Evolutionary conservation across 2,329 filamentous ascomycete species (phyloP).

Genomic region (Aspergillus sp.): DNA sequence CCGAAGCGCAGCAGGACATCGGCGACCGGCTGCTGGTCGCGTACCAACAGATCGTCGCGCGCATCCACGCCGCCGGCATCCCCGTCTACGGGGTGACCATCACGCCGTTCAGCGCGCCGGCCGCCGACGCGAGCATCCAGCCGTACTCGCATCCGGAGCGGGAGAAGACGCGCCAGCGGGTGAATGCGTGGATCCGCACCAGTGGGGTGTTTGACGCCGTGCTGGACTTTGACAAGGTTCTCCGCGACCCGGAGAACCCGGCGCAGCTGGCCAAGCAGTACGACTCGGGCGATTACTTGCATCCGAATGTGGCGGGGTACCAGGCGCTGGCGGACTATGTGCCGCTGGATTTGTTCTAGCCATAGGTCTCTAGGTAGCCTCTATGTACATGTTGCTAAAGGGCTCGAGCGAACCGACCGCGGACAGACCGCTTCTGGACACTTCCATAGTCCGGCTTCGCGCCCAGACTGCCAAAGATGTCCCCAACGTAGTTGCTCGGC

Average conservation of each 20-base stretch:
- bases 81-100: slow-evolving; percentile 64
- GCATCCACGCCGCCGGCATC: slow-evolving; percentile 55
- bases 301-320: slow-evolving; percentile 61
- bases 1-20: slow-evolving; percentile 46
- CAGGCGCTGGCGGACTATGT: slow-evolving; percentile 59
- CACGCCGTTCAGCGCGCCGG: slow-evolving; percentile 57
- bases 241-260: slow-evolving; percentile 52
- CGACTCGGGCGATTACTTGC: slow-evolving; percentile 65
- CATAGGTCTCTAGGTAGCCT: not conserved
- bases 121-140: slow-evolving; percentile 37
- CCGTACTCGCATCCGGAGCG: slow-evolving; percentile 55
- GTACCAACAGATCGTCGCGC: slow-evolving; percentile 57
- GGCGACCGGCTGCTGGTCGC: slow-evolving; percentile 55
- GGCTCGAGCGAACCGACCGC: not conserved
- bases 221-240: slow-evolving; percentile 60
- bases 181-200: slow-evolving; percentile 62
- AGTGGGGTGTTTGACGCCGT: slow-evolving; percentile 59
- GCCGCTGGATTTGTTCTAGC: slow-evolving; percentile 42
- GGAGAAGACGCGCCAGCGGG: slow-evolving; percentile 55
- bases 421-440: not conserved
- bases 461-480: slow-evolving; percentile 68
- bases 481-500: slow-evolving; percentile 66
- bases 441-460: slow-evolving; percentile 64
- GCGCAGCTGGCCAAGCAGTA: slow-evolving; percentile 52
- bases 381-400: not conserved